Conservation (phyloP, 352 stramenopile genomes). For the Pythium periplocum region DNA sequence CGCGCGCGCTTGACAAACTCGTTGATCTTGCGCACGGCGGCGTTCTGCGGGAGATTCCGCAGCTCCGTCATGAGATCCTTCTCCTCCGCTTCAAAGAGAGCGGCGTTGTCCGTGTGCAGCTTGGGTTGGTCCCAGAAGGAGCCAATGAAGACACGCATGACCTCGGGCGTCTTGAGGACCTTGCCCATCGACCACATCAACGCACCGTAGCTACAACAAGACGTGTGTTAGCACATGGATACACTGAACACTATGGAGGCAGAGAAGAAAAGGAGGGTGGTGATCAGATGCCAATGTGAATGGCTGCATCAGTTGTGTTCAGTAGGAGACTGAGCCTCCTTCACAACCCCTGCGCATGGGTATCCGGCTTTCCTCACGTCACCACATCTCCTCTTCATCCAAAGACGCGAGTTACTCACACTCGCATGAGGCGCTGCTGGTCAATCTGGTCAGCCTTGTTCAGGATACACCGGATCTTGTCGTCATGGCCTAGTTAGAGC, state of each 20-base stretch:
- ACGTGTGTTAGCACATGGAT: background rate
- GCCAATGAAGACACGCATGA: conserved; percentile 97
- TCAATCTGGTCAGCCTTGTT: conserved; percentile 99
- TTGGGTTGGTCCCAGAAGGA: conserved; percentile 95
- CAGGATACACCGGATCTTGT: conserved; percentile 98
- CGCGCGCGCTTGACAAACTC: conserved; percentile 95
- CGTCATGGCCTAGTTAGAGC: conserved; percentile 70
- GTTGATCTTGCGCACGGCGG: conserved; percentile 92
- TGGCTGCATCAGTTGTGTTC: conserved; percentile 4
- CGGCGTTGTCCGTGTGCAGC: conserved; percentile 85
- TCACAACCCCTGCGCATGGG: conserved; percentile 45
- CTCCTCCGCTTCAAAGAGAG: conserved; percentile 96
- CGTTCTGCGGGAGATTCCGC: conserved; percentile 92
- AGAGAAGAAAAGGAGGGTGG: background rate
- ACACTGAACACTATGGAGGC: background rate
- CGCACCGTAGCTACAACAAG: conserved; percentile 88
- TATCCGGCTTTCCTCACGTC: conserved; percentile 18
- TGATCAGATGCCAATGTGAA: conserved; percentile 11
- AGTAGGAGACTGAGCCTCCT: conserved; percentile 16
- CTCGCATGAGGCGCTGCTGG: conserved; percentile 95
- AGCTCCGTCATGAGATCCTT: conserved; percentile 97
- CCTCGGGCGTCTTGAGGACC: conserved; percentile 96
- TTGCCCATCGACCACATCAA: conserved; percentile 98
- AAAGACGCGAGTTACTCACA: conserved; percentile 38
- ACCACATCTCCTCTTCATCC: conserved; percentile 4